Conservation (phyloP, 2,329 filamentous ascomycete species). For the Diaporthe vaccinii region DNA sequence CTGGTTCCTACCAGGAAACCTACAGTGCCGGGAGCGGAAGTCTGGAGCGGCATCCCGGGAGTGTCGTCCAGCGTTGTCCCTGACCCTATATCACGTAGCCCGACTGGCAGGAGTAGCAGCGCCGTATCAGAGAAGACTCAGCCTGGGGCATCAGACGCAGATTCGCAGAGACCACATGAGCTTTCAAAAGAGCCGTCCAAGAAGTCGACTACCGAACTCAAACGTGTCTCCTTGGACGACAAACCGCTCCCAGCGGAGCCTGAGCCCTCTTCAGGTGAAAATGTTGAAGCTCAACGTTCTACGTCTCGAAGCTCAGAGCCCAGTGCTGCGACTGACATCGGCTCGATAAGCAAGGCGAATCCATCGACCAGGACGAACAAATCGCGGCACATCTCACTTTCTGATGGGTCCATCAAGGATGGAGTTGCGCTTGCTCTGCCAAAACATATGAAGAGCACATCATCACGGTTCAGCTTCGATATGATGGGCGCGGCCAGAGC, state of each 20-base stretch:
- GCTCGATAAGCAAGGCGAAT: constrained; percentile 45
- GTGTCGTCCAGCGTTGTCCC: constrained; percentile 10
- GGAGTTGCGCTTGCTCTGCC: constrained; percentile 64
- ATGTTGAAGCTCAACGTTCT: constrained; percentile 48
- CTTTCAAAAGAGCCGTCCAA: constrained; percentile 35
- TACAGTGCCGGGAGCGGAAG: constrained; percentile 37
- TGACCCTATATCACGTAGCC: constrained; percentile 28
- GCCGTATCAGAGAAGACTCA: constrained; percentile 34
- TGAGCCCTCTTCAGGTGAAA: constrained; percentile 54
- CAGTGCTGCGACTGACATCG: constrained; percentile 15
- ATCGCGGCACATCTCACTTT: constrained; percentile 67
- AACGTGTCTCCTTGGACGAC: constrained; percentile 42
- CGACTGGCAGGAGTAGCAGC: constrained; percentile 34
- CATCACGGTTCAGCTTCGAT: constrained; percentile 86
- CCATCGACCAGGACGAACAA: constrained; percentile 56
- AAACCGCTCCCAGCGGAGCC: constrained; percentile 44
- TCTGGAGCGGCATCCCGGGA: constrained; percentile 33
- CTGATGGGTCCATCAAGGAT: constrained; percentile 61
- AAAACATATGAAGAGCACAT: constrained; percentile 80
- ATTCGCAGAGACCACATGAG: constrained; percentile 12
- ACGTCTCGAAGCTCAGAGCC: constrained; percentile 50
- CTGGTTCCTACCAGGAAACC: constrained; percentile 45
- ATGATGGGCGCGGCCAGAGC: constrained; percentile 78
- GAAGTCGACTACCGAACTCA: neutral
- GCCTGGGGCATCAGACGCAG: constrained; percentile 23